A percentile compares a stretch with the other conserved stretches of the same genome.
Evolutionary conservation across 805 yeast genomes (phyloP).

Genomic region (Lachancea waltii): DNA sequence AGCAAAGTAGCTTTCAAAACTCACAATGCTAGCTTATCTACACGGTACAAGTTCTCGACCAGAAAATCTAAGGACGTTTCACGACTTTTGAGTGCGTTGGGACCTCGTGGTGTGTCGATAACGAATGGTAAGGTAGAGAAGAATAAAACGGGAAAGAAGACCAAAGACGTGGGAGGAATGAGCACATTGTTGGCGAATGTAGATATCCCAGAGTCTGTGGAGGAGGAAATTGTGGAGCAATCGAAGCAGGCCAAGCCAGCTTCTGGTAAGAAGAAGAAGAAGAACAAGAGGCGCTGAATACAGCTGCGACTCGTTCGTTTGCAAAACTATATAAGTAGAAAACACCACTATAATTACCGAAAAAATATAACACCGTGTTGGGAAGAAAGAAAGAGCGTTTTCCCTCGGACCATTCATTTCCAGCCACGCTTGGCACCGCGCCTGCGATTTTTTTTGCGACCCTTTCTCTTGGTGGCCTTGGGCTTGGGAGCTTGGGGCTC

Average conservation of each 20-base stretch:
- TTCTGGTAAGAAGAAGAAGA: constrained; percentile 26
- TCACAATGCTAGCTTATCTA: constrained; percentile 58
- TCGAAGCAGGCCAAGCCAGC: constrained; percentile 14
- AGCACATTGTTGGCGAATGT: constrained; percentile 25
- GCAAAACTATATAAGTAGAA: too few species aligned
- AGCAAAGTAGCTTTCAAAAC: constrained; percentile 43
- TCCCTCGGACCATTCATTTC: not conserved
- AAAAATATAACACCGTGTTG: not conserved
- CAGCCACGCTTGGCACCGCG: constrained; percentile 1
- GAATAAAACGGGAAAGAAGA: constrained; percentile 9
- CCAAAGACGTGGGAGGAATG: constrained; percentile 22
- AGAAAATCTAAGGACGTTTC: constrained; percentile 66
- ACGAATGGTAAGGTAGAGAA: constrained; percentile 23
- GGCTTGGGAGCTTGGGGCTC: constrained; percentile 9
- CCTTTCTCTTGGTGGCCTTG: constrained; percentile 14
- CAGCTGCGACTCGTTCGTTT: too few species aligned
- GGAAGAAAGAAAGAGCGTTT: not conserved
- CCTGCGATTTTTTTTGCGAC: constrained; percentile 15
- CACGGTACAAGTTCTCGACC: constrained; percentile 52
- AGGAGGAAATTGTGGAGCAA: constrained; percentile 13
- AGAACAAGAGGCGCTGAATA: constrained; percentile 24
- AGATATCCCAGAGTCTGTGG: constrained; percentile 22
- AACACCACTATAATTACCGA: constrained; percentile 1
- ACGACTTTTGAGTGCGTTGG: constrained; percentile 63
- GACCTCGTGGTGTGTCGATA: constrained; percentile 53